A percentile compares a stretch with the other conserved stretches of the same genome.
Conservation (phyloP, 768 basidiomycete genomes). For the Clathrus columnatus region DNA sequence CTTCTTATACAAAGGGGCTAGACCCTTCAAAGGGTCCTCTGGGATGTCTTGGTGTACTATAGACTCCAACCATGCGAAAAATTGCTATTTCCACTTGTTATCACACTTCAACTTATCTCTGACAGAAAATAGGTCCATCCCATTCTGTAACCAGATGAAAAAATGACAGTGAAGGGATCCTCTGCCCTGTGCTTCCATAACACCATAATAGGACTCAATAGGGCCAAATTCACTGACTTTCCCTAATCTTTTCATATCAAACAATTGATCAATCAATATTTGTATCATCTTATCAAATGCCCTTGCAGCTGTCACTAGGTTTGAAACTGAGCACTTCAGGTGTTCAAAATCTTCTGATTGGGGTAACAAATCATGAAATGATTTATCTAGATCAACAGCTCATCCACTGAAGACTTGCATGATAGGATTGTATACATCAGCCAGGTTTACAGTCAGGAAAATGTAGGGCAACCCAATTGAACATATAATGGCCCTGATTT, state of each 20-base stretch:
- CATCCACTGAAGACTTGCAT: slow-evolving; percentile 16
- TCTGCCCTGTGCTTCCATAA: neutral
- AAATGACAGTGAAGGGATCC: neutral
- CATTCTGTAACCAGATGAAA: neutral
- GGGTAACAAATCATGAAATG: slow-evolving; percentile 6
- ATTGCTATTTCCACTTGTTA: neutral
- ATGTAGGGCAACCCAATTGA: slow-evolving; percentile 14
- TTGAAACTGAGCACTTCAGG: neutral
- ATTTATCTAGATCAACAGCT: slow-evolving; percentile 15
- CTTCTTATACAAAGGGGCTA: no score
- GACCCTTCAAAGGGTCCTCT: neutral
- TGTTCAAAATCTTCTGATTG: neutral
- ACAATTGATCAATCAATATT: neutral
- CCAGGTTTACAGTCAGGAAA: slow-evolving; percentile 16
- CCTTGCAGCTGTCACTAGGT: neutral
- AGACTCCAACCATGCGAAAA: neutral
- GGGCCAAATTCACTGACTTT: neutral
- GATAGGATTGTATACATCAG: slow-evolving; percentile 16
- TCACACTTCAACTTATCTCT: neutral
- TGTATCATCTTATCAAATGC: neutral
- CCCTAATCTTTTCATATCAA: neutral
- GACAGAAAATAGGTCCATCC: neutral
- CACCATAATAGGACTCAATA: neutral
- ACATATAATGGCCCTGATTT: slow-evolving; percentile 12
- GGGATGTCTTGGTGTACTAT: neutral